Conservation (phyloP, 2,329 filamentous ascomycete genomes). For the Pleurostoma richardsiae region DNA sequence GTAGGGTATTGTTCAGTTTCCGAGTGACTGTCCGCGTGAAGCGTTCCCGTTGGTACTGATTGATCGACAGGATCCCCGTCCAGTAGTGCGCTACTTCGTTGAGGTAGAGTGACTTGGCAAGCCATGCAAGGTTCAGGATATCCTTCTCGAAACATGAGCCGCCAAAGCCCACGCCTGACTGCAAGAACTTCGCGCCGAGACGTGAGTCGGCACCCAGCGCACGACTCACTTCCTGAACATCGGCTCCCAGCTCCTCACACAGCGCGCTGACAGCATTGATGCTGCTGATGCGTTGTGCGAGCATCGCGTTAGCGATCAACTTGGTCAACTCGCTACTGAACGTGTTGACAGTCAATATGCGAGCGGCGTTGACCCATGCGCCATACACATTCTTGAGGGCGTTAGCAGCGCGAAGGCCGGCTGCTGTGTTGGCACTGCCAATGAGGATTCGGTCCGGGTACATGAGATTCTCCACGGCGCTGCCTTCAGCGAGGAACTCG, state of each 20-base stretch:
- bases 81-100: slow-evolving; percentile 57
- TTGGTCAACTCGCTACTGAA: slow-evolving; percentile 61
- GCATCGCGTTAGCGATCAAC: slow-evolving; percentile 57
- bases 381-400: slow-evolving; percentile 47
- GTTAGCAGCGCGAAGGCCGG: slow-evolving; percentile 42
- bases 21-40: slow-evolving; percentile 48
- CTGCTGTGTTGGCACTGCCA: slow-evolving; percentile 42
- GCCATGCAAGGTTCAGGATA: slow-evolving; percentile 51
- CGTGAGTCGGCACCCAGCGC: slow-evolving; percentile 51
- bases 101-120: slow-evolving; percentile 50
- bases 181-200: slow-evolving; percentile 52
- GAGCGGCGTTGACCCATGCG: slow-evolving; percentile 46
- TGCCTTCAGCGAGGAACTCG: slow-evolving; percentile 60
- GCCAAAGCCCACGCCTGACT: slow-evolving; percentile 58
- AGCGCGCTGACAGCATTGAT: slow-evolving; percentile 59
- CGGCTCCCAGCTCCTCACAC: slow-evolving; percentile 54
- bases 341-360: slow-evolving; percentile 52
- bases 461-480: slow-evolving; percentile 52
- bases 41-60: slow-evolving; percentile 51
- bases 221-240: slow-evolving; percentile 50
- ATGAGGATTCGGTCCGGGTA: slow-evolving; percentile 57
- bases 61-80: slow-evolving; percentile 51
- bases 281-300: slow-evolving; percentile 59
- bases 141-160: slow-evolving; percentile 62
- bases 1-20: slow-evolving; percentile 48